Percentiles rank a stretch among this genome's conserved stretches.
These are phyloP conservation scores for Neltuma alba DNA, from an alignment of 306 rosid genomes.

Conservation along the genomic window DNA sequence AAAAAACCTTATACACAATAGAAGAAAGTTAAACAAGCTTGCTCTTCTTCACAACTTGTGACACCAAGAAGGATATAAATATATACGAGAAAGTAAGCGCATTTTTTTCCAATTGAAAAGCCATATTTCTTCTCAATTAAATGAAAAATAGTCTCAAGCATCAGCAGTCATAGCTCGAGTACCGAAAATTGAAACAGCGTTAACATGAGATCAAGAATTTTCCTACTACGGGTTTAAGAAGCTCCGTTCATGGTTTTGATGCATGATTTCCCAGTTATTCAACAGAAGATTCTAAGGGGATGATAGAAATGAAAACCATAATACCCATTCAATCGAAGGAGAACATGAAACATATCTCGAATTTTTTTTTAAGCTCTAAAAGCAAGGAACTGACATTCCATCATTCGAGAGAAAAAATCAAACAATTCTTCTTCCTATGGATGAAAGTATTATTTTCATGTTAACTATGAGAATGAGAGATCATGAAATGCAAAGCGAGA, in stretches of 20 bases:
- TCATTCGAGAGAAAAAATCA: neutral
- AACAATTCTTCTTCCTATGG: neutral
- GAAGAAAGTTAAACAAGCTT: neutral
- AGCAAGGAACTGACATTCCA: neutral
- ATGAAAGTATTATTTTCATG: neutral
- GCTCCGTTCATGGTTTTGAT: neutral
- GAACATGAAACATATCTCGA: too few species aligned
- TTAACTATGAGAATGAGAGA: neutral
- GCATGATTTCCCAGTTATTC: neutral
- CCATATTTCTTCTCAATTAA: neutral
- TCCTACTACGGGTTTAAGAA: neutral
- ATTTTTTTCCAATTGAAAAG: neutral
- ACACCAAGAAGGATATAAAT: neutral
- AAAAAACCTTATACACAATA: neutral
- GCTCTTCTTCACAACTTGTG: neutral
- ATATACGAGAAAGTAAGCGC: neutral
- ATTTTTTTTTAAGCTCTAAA: too few species aligned
- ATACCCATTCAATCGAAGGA: too few species aligned
- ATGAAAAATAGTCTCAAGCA: neutral
- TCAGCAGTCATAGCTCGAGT: neutral
- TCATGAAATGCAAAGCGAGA: neutral
- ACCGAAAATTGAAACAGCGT: neutral
- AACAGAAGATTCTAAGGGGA: too few species aligned
- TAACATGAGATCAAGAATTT: neutral
- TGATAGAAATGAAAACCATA: too few species aligned